Percentiles rank a stretch among this genome's conserved stretches.
phyloP scores from a whole-genome alignment of 129 eudicot genomes.

The Lonicera japonica region DNA sequence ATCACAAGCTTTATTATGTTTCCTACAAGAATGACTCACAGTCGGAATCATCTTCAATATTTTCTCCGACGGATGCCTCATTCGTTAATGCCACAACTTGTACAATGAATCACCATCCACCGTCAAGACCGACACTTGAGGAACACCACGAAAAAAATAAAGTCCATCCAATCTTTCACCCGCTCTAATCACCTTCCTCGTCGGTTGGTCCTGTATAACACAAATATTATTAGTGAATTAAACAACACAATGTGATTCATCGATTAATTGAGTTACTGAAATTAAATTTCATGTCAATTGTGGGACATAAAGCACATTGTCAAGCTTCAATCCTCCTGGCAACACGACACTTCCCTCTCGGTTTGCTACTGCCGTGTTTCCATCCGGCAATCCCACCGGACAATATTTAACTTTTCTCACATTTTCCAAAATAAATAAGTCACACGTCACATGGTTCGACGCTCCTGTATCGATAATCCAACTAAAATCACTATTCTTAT shows the following conservation, averaged over 20 bases:
- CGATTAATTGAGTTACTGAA: background rate
- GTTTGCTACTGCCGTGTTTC: background rate
- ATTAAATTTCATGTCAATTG: too few species aligned
- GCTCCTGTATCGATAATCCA: too few species aligned
- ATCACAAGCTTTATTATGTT: too few species aligned
- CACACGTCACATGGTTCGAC: too few species aligned
- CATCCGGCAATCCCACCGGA: too few species aligned
- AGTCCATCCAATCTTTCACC: too few species aligned
- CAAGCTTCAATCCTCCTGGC: background rate
- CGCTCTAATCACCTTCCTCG: too few species aligned
- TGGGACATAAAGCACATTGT: too few species aligned
- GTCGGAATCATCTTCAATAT: background rate
- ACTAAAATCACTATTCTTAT: background rate
- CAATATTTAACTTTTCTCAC: background rate
- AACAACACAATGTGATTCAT: background rate
- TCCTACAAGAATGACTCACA: too few species aligned
- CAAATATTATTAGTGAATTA: too few species aligned
- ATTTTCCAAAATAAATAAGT: background rate
- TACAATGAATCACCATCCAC: background rate
- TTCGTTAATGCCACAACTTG: background rate
- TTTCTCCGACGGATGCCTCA: conserved; percentile 4
- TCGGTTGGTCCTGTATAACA: too few species aligned
- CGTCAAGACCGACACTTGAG: background rate
- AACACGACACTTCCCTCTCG: background rate
- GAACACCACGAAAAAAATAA: too few species aligned